Percentiles rank a stretch among this genome's conserved stretches.
Evolutionary conservation across 371 early-diverging fungal species (phyloP).

Genomic region (Rhizopus microsporus): DNA sequence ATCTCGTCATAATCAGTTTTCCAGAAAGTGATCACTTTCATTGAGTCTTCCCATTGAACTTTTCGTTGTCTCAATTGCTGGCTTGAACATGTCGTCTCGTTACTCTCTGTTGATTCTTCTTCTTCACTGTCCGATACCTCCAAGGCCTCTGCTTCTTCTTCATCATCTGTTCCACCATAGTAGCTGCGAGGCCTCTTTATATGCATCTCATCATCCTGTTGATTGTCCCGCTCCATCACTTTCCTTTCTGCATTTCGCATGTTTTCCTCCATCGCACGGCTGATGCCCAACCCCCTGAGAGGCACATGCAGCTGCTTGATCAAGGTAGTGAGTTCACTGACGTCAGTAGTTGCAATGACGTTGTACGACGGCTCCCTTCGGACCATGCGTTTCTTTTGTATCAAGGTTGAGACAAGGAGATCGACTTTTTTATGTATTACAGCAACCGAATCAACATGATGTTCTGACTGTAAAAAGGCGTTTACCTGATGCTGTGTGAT

Average conservation of each 20-base stretch:
- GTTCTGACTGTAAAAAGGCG: constrained; percentile 22
- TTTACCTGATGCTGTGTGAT: constrained; percentile 33
- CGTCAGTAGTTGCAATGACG: constrained; percentile 38
- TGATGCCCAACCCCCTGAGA: constrained; percentile 37
- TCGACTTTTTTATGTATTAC: constrained; percentile 31
- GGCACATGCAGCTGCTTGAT: constrained; percentile 39
- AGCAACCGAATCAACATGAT: constrained; percentile 24
- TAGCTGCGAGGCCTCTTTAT: constrained; percentile 22
- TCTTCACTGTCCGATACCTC: constrained; percentile 5
- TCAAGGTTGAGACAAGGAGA: constrained; percentile 18
- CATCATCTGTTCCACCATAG: constrained; percentile 30
- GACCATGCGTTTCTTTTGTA: constrained; percentile 38
- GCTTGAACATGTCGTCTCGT: neutral
- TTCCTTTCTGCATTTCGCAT: constrained; percentile 36
- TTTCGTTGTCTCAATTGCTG: constrained; percentile 7
- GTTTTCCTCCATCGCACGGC: constrained; percentile 46
- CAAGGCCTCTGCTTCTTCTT: constrained; percentile 14
- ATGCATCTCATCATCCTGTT: neutral
- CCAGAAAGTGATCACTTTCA: constrained; percentile 30
- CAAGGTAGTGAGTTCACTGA: constrained; percentile 40
- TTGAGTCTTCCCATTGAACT: constrained; percentile 21
- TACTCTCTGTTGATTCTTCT: constrained; percentile 4
- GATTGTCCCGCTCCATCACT: neutral
- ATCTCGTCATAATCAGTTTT: constrained; percentile 31
- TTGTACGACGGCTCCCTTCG: constrained; percentile 43